Evolutionary conservation across 208 protist species (phyloP).

Genomic region (Phytomonas francai): DNA sequence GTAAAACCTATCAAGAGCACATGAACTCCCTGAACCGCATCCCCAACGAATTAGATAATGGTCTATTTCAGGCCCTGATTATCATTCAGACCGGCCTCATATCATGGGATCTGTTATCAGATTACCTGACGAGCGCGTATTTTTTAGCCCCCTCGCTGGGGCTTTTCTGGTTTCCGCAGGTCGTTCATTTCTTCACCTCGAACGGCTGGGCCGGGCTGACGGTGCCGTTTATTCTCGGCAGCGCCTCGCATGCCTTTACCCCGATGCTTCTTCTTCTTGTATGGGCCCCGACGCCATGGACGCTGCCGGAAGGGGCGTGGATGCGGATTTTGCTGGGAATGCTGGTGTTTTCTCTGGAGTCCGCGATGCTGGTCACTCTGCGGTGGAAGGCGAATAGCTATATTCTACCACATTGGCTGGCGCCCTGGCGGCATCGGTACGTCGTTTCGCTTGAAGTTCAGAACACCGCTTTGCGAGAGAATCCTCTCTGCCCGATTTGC

Average conservation of each 20-base stretch:
- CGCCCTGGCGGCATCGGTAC: constrained; percentile 22
- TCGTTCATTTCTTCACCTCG: constrained; percentile 1
- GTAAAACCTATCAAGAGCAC: not conserved
- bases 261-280: constrained; percentile 4
- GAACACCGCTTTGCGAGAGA: constrained; percentile 8
- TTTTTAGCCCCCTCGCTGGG: not conserved
- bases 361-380: constrained; percentile 6
- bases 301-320: not conserved
- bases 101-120: not conserved
- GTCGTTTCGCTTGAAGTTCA: constrained; percentile 10
- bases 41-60: not conserved
- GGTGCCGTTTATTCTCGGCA: constrained; percentile 10
- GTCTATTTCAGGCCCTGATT: not conserved
- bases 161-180: constrained; percentile 20
- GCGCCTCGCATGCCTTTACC: not conserved
- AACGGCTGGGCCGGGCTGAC: constrained; percentile 15
- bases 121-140: not conserved
- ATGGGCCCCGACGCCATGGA: not conserved
- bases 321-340: not conserved
- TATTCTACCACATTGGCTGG: constrained; percentile 16
- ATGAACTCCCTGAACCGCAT: constrained; percentile 1
- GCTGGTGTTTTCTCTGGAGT: not conserved
- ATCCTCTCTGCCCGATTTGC: constrained; percentile 20
- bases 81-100: constrained; percentile 3
- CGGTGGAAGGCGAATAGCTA: constrained; percentile 2